phyloP scores from a whole-genome alignment of 495 filamentous ascomycete species.

The Daldinia grandis region DNA sequence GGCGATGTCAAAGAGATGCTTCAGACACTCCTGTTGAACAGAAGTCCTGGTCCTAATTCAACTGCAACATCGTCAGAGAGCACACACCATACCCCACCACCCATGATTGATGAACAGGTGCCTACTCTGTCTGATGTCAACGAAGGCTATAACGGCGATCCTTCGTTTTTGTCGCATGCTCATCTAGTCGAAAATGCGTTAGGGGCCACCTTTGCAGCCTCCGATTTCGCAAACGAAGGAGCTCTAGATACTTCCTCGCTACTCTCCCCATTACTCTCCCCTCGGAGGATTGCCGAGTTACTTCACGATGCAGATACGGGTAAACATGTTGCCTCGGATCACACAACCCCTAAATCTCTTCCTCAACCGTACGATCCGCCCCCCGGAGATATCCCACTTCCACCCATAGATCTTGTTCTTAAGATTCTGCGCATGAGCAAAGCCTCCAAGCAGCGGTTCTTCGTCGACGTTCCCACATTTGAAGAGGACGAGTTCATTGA shows the following conservation, averaged over 20 bases:
- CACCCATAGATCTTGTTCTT: conserved; percentile 33
- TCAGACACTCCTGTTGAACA: conserved; percentile 20
- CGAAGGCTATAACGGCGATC: conserved; percentile 37
- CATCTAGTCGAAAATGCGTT: conserved; percentile 28
- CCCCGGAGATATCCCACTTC: conserved; percentile 28
- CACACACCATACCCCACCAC: conserved; percentile 27
- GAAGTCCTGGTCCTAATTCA: conserved; percentile 1
- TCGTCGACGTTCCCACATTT: conserved; percentile 46
- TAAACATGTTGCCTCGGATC: neutral
- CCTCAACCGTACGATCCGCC: conserved; percentile 7
- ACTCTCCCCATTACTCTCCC: conserved; percentile 3
- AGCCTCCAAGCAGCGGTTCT: conserved; percentile 34
- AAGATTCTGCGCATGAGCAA: conserved; percentile 36
- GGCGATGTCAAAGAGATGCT: conserved; percentile 41
- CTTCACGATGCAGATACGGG: conserved; percentile 7
- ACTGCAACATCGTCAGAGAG: conserved; percentile 10
- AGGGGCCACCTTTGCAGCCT: conserved; percentile 23
- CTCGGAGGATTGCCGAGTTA: conserved; percentile 10
- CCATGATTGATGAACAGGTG: conserved; percentile 41
- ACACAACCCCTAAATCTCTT: neutral
- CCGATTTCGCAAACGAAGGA: conserved; percentile 14
- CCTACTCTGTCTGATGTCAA: conserved; percentile 25
- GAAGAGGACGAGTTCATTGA: conserved; percentile 61
- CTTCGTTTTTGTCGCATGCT: conserved; percentile 42
- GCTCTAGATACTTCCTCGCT: neutral